Evolutionary conservation across 78 protist species (phyloP).

Genomic region (Polysphondylium violaceum): DNA sequence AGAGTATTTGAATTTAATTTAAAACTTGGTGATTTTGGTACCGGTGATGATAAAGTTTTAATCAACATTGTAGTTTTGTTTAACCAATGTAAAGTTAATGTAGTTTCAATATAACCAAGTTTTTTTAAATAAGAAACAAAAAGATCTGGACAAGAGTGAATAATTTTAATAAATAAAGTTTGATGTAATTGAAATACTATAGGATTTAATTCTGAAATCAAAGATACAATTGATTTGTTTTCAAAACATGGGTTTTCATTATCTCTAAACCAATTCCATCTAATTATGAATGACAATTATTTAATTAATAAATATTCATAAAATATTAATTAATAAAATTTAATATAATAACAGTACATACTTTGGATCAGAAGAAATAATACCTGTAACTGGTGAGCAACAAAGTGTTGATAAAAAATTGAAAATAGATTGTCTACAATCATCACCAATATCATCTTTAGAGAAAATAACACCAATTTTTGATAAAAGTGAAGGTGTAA

Average conservation of each 20-base stretch:
- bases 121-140: conserved; percentile 16
- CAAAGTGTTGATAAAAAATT: conserved; percentile 13
- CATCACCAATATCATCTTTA: conserved; percentile 55
- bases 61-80: conserved; percentile 47
- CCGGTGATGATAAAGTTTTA: conserved; percentile 24
- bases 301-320: neutral
- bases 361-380: conserved; percentile 31
- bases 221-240: conserved; percentile 4
- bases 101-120: conserved; percentile 1
- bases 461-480: conserved; percentile 14
- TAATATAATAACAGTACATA: neutral
- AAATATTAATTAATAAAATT: neutral
- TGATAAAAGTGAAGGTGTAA: conserved; percentile 15
- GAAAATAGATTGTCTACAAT: conserved; percentile 24
- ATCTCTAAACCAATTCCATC: conserved; percentile 59
- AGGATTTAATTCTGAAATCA: conserved; percentile 32
- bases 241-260: conserved; percentile 30
- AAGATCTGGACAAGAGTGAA: conserved; percentile 63
- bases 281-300: neutral
- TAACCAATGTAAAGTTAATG: conserved; percentile 52
- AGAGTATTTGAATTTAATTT: no score
- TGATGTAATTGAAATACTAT: conserved; percentile 39
- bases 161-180: conserved; percentile 24
- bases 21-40: conserved; percentile 26
- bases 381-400: conserved; percentile 11